These are phyloP conservation scores for Begonia peltatifolia DNA, from an alignment of 306 rosid genomes.

Conservation along the genomic window DNA sequence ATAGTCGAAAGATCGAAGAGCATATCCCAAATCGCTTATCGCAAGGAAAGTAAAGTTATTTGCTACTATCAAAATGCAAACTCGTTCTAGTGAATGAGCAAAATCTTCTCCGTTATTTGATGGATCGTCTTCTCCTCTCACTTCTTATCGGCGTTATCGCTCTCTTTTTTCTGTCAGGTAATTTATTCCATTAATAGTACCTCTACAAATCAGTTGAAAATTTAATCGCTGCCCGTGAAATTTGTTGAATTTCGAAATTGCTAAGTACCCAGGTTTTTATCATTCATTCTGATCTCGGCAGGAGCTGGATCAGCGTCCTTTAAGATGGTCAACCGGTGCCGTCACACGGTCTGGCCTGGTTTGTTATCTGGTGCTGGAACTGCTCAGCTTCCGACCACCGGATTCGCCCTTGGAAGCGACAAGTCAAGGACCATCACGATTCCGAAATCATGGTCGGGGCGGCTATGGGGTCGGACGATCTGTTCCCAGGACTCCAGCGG, in stretches of 20 bases:
- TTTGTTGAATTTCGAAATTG: not conserved
- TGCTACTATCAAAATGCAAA: constrained; percentile 1
- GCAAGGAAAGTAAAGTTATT: constrained; percentile 35
- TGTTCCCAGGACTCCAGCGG: constrained; percentile 39
- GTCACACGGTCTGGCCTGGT: constrained; percentile 76
- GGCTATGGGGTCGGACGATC: constrained; percentile 79
- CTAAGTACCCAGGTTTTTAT: not conserved
- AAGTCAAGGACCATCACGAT: constrained; percentile 32
- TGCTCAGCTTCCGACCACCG: constrained; percentile 63
- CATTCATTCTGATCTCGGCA: constrained; percentile 10
- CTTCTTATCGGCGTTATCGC: constrained; percentile 1
- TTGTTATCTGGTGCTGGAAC: constrained; percentile 69
- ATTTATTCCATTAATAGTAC: not conserved
- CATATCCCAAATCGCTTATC: constrained; percentile 5
- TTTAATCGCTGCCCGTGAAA: not conserved
- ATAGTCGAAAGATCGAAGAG: not conserved
- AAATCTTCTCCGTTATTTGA: constrained; percentile 1
- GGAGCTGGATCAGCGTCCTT: constrained; percentile 59
- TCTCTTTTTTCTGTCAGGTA: constrained; percentile 8
- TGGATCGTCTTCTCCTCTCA: constrained; percentile 8
- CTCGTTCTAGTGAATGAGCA: not conserved
- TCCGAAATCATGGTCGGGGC: constrained; percentile 85
- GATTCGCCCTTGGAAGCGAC: constrained; percentile 48
- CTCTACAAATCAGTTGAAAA: not conserved
- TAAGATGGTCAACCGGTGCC: constrained; percentile 76